Conservation (phyloP, 257 asterid species). For the Euphrasia confusa region DNA sequence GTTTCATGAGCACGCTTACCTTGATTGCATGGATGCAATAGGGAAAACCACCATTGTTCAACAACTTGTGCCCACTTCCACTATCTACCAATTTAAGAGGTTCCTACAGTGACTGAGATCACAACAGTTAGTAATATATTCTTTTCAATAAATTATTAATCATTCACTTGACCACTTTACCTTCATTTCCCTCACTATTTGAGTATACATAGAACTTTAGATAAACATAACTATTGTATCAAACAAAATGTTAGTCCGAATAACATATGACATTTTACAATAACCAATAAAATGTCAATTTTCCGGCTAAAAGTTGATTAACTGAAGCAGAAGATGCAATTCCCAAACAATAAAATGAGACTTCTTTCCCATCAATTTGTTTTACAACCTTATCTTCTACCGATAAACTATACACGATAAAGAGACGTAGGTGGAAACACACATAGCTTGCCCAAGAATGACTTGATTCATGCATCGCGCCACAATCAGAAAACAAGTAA, state of each 20-base stretch:
- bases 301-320: not conserved
- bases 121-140: not conserved
- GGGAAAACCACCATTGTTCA: conserved; percentile 38
- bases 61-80: conserved; percentile 24
- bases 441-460: too few species aligned
- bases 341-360: not conserved
- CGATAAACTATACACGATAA: not conserved
- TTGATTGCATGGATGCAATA: conserved; percentile 36
- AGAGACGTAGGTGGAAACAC: not conserved
- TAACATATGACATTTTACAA: not conserved
- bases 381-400: not conserved
- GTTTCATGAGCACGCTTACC: conserved; percentile 26
- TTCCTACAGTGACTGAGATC: conserved; percentile 15
- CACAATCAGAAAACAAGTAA: not conserved
- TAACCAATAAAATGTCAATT: not conserved
- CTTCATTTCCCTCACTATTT: conserved; percentile 1
- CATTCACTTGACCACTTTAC: conserved; percentile 14
- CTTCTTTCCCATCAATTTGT: not conserved
- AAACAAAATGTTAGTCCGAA: not conserved
- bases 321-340: not conserved
- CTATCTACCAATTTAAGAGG: conserved; percentile 22
- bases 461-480: not conserved
- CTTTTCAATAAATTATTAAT: conserved; percentile 1
- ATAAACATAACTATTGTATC: conserved; percentile 1
- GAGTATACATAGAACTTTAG: not conserved